phyloP scores from a whole-genome alignment of 768 basidiomycete genomes.

The Ramaria rubella region DNA sequence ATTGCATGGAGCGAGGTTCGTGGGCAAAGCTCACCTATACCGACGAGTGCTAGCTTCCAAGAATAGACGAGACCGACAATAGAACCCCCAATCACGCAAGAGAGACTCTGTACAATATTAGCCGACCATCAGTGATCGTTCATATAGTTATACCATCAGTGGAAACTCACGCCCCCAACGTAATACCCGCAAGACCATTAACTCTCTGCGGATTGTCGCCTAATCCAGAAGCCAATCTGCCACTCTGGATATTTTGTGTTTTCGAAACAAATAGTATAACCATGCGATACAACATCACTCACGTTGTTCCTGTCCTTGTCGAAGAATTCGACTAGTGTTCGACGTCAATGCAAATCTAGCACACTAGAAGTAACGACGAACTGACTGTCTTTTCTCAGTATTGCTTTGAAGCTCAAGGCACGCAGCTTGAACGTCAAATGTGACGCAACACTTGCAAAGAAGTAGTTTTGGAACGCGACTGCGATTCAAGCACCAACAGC shows the following conservation, averaged over 20 bases:
- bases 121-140: not conserved
- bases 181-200: slow-evolving; percentile 80
- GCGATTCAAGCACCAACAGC: slow-evolving; percentile 56
- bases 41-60: slow-evolving; percentile 77
- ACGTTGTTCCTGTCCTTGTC: slow-evolving; percentile 80
- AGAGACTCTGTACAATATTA: slow-evolving; percentile 71
- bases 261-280: not conserved
- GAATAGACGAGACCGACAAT: slow-evolving; percentile 72
- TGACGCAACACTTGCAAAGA: slow-evolving; percentile 64
- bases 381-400: slow-evolving; percentile 81
- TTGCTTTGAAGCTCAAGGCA: slow-evolving; percentile 64
- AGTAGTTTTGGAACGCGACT: slow-evolving; percentile 64
- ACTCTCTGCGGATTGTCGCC: slow-evolving; percentile 88
- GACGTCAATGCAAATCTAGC: not conserved
- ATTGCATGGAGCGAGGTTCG: not conserved
- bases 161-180: slow-evolving; percentile 65
- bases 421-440: slow-evolving; percentile 66
- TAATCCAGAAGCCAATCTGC: slow-evolving; percentile 69
- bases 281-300: slow-evolving; percentile 24
- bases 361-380: slow-evolving; percentile 6
- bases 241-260: slow-evolving; percentile 42
- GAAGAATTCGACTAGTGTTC: slow-evolving; percentile 66
- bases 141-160: not conserved
- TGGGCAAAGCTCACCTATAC: slow-evolving; percentile 51
- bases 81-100: slow-evolving; percentile 64